These are phyloP conservation scores for Begonia fuchsioides DNA, from an alignment of 306 rosid species.

Conservation along the genomic window DNA sequence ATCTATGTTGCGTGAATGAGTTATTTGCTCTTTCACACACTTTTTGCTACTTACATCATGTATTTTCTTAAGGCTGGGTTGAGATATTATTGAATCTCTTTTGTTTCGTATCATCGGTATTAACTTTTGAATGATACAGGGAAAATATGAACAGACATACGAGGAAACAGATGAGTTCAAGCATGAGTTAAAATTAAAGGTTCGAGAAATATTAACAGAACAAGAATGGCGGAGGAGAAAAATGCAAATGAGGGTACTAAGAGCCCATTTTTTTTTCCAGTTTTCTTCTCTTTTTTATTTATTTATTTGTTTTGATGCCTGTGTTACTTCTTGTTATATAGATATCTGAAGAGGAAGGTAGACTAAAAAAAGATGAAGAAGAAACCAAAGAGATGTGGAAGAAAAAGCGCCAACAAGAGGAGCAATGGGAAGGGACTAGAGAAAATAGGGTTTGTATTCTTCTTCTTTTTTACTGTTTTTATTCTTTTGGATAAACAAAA, in stretches of 20 bases:
- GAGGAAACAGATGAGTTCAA: conserved; percentile 75
- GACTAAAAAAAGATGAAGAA: conserved; percentile 92
- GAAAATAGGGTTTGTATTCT: conserved; percentile 70
- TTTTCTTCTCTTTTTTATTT: neutral
- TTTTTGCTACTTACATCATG: too few relatives aligned
- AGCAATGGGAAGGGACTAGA: conserved; percentile 99
- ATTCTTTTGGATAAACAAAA: too few relatives aligned
- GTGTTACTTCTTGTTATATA: conserved; percentile 13
- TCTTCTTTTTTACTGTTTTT: neutral
- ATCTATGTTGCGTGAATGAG: too few relatives aligned
- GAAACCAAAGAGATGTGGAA: conserved; percentile 97
- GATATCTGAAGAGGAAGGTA: conserved; percentile 99
- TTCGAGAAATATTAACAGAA: conserved; percentile 84
- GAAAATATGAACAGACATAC: conserved; percentile 76
- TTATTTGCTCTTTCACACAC: too few relatives aligned
- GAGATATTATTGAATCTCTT: too few relatives aligned
- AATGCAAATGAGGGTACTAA: conserved; percentile 91
- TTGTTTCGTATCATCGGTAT: too few relatives aligned
- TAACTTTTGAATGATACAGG: conserved; percentile 24
- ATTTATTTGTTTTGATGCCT: neutral
- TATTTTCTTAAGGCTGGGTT: too few relatives aligned
- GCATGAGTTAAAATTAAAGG: conserved; percentile 81
- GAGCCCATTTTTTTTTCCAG: neutral
- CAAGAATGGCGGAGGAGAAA: conserved; percentile 99
- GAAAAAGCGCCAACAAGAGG: conserved; percentile 95